Base-by-base conservation (phyloP, 176 grass and related monocot species). In the Triticum timopheevii region DNA sequence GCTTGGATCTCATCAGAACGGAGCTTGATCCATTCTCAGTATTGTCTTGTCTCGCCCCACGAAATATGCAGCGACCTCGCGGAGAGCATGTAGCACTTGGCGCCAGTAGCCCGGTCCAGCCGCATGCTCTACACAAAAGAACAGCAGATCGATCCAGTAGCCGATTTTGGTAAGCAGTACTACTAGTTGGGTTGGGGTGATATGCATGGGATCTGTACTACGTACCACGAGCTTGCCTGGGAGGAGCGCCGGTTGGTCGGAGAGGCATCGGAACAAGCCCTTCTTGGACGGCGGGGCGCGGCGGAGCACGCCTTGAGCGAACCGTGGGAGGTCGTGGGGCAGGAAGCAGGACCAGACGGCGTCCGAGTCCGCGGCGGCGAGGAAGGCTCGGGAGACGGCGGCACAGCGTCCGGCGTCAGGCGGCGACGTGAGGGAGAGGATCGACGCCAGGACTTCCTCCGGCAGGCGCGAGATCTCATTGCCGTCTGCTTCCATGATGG, bases 281-380 rank as follows among this genome's bases (percentile, higher is more conserved):
- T 89, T 92, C 22, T 82, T 89, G 23, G 72, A 33, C 16, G 73
- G 80, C 78, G 6, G 25, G n/a, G 33, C 61, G 11, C 1, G 58
- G n/a, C 1, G 30, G 27, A 82, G 70, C 50, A 88, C 91, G 3
- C 85, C 59, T 2, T 88, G 35, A 9, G 89, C 76, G 61, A 95
- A 69, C 7, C 50, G 73, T 2, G 39, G 64, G 11, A 65, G 36
- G 67, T 95, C 82, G 24, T 4, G 7, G 1, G 93, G 93, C 15
- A 95, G 77, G 82, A 97, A 90, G 31, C 66, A 6, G 47, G 76
- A 19, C 95, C 92, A 97, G 59, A 90, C 90, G 76, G 61, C 38
- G 77, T 97, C 92, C 3, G 90, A 92, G 13, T 78, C 88, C 2
- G 90, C 83, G 1, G 92, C 85, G 24, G 80, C 12, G 10, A 38